These are phyloP conservation scores for Caryopteris hybrid DNA, from an alignment of 305 asterid genomes.

Conservation along the genomic window DNA sequence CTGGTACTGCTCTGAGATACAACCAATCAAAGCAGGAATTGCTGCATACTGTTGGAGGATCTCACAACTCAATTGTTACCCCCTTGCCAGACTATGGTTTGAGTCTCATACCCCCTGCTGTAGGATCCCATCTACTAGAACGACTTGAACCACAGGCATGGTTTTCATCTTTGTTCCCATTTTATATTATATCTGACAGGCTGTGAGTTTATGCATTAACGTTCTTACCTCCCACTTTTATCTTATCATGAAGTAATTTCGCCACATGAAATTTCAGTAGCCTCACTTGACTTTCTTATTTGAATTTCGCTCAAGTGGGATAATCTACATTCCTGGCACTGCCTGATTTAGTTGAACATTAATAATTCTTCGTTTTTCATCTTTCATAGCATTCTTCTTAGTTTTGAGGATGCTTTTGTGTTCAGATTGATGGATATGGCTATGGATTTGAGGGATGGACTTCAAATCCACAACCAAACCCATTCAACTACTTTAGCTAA, in stretches of 20 bases:
- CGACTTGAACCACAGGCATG: slow-evolving; percentile 43
- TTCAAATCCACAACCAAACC: too few relatives aligned
- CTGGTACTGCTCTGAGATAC: slow-evolving; percentile 27
- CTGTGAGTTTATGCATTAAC: not conserved
- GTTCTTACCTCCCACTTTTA: not conserved
- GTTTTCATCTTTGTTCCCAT: not conserved
- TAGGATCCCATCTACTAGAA: slow-evolving; percentile 36
- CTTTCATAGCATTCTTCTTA: not conserved
- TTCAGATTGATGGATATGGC: too few relatives aligned
- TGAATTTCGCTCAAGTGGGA: not conserved
- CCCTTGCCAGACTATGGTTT: slow-evolving; percentile 36
- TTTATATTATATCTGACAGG: not conserved
- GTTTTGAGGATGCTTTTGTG: not conserved
- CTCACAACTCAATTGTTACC: slow-evolving; percentile 34
- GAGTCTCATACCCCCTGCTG: slow-evolving; percentile 34
- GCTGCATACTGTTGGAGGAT: slow-evolving; percentile 30
- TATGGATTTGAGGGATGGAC: too few relatives aligned
- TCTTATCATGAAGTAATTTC: not conserved
- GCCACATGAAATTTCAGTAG: not conserved
- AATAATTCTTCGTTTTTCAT: too few relatives aligned
- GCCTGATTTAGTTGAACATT: not conserved
- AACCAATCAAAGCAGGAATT: slow-evolving; percentile 41
- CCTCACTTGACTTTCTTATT: slow-evolving; percentile 7
- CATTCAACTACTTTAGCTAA: too few relatives aligned
- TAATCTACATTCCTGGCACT: not conserved